phyloP scores from a whole-genome alignment of 176 grass and related monocot species.

The Echinochloa phyllopogon region DNA sequence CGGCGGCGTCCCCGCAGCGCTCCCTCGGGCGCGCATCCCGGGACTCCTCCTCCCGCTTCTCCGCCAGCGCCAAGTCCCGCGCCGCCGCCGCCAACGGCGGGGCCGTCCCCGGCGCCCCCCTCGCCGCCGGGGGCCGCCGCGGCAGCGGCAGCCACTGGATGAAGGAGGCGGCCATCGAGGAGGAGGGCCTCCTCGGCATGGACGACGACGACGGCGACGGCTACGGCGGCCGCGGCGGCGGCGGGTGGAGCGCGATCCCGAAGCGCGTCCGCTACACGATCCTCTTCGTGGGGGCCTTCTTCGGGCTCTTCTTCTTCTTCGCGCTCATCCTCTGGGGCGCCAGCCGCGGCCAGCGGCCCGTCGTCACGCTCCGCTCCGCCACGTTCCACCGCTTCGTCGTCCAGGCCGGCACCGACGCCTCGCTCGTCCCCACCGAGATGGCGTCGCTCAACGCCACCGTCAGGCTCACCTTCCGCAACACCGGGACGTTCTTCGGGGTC shows the following conservation, averaged over 20 bases:
- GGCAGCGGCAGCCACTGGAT: slow-evolving; percentile 3
- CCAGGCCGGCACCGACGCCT: slow-evolving; percentile 94
- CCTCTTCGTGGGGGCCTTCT: slow-evolving; percentile 63
- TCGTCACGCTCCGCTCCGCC: slow-evolving; percentile 44
- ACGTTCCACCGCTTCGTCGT: slow-evolving; percentile 83
- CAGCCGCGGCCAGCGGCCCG: slow-evolving; percentile 67
- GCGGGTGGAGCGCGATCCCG: slow-evolving; percentile 39
- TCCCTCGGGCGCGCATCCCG: slow-evolving; percentile 58
- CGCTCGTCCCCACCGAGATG: slow-evolving; percentile 81
- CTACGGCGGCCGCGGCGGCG: not conserved
- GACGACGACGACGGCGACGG: slow-evolving; percentile 44
- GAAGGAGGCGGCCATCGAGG: slow-evolving; percentile 76
- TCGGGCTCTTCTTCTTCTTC: slow-evolving; percentile 90
- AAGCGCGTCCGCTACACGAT: slow-evolving; percentile 56
- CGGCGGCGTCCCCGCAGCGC: slow-evolving; percentile 69
- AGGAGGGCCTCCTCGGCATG: slow-evolving; percentile 66
- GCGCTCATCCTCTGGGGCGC: slow-evolving; percentile 95
- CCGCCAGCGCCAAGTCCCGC: slow-evolving; percentile 51
- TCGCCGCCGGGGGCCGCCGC: not conserved
- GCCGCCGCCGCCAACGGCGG: not conserved
- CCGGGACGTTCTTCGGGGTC: slow-evolving; percentile 90
- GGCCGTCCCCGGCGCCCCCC: not conserved
- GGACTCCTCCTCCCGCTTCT: slow-evolving; percentile 73
- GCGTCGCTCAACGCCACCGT: slow-evolving; percentile 85
- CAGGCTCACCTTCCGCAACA: slow-evolving; percentile 72